phyloP scores from a whole-genome alignment of 2,329 filamentous ascomycete species.

The Daldinia sp. region DNA sequence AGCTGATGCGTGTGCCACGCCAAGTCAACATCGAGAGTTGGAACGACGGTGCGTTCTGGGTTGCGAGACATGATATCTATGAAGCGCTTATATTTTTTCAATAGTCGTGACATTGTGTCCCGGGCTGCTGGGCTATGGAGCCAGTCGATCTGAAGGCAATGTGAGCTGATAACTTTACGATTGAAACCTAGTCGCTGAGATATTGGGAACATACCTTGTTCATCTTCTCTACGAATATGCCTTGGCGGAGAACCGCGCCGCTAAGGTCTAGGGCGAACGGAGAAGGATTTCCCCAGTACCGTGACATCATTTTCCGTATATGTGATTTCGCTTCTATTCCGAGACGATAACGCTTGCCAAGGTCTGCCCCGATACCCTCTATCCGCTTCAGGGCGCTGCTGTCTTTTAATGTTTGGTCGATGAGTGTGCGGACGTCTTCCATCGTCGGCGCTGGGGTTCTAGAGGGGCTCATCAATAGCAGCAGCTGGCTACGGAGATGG shows the following conservation, averaged over 20 bases:
- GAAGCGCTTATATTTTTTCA: slow-evolving; percentile 72
- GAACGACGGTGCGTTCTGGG: slow-evolving; percentile 63
- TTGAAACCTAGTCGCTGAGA: background rate
- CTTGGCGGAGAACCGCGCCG: slow-evolving; percentile 72
- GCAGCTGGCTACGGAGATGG: slow-evolving; percentile 54
- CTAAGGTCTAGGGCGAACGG: slow-evolving; percentile 71
- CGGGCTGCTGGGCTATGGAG: slow-evolving; percentile 72
- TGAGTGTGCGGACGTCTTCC: slow-evolving; percentile 57
- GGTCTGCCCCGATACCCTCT: slow-evolving; percentile 44
- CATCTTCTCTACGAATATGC: slow-evolving; percentile 77
- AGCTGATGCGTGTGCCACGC: slow-evolving; percentile 87
- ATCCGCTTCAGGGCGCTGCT: slow-evolving; percentile 51
- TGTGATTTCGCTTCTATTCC: slow-evolving; percentile 51
- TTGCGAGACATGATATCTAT: slow-evolving; percentile 63
- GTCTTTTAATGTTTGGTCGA: slow-evolving; percentile 57
- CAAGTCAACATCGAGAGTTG: slow-evolving; percentile 77
- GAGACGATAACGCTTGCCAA: slow-evolving; percentile 37
- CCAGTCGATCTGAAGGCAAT: slow-evolving; percentile 68
- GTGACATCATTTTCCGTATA: slow-evolving; percentile 72
- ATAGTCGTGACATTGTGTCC: slow-evolving; percentile 70
- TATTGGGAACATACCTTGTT: slow-evolving; percentile 51
- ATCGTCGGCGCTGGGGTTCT: slow-evolving; percentile 53
- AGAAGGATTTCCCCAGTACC: slow-evolving; percentile 74
- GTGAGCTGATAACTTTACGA: slow-evolving; percentile 1
- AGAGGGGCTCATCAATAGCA: slow-evolving; percentile 49